Evolutionary conservation across 352 stramenopile genomes (phyloP), one percentile per base, ranked within the genome.

Genomic region (Poterioochromonas sp.): DNA sequence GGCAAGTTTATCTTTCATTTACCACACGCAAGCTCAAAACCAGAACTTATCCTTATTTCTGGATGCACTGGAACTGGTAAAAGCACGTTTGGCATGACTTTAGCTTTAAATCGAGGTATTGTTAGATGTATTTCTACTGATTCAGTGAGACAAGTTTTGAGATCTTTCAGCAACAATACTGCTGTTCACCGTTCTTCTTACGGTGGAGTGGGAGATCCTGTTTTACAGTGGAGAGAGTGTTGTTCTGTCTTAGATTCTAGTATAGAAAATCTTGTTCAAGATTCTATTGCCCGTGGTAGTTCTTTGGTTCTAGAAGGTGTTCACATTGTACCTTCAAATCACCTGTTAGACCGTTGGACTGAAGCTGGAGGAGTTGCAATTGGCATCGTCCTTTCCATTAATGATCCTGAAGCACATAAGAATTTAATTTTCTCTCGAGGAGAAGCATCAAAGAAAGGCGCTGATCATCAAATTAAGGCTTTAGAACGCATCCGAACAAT

Each of bases 261-360:
- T 39, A 35, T 74, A 8, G 29, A 37, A 8, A 40, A 2, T 74
- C 18, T 74, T 26, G 40, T 74, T 5, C 8, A 74, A 8, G 65
- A 74, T 54, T 20, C 65, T 3, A 58, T 51, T 3, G 11, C 3
- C 15, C 65, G 65, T 18, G 39, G 65, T 15, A 54, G 8, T n/a
- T 74, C 65, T 18, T 34, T 74, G 11, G 65, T 74, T n/a, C 2
- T 74, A 2, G 65, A 74, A 39, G 65, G 65, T 74, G 65, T 74
- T 32, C 65, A 74, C 32, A 54, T 74, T 12, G 65, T 74, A n/a
- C 65, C 65, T 35, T 74, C 65, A n/a, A 54, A 53, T 51, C 8
- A 74, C 2, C 8, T 58, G 20, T 8, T 74, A 12, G 41, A 51
- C 37, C 37, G 1, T 1, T 74, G 65, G 65, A 29, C 3, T 8